Evolutionary conservation across 371 early-diverging fungal species (phyloP).

Genomic region (Apophysomyces variabilis): DNA sequence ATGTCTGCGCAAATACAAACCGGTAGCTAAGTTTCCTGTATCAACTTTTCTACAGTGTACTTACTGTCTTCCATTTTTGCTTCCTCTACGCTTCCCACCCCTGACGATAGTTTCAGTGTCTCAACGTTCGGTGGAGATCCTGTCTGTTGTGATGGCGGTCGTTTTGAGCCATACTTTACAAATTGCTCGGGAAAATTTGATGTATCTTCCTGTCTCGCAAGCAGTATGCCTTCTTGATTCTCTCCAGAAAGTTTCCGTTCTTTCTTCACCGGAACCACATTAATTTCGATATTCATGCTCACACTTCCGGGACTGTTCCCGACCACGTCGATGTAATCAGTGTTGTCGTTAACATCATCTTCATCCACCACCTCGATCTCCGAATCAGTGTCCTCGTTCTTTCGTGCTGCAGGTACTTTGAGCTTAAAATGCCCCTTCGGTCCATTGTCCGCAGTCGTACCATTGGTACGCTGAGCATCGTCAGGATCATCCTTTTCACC

Average conservation of each 20-base stretch:
- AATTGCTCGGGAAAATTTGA: not conserved
- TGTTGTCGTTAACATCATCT: not conserved
- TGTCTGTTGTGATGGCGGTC: not conserved
- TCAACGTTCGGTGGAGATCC: not conserved
- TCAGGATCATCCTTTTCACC: slow-evolving; percentile 10
- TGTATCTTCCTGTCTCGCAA: not conserved
- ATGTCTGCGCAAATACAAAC: not conserved
- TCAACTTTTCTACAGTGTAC: not conserved
- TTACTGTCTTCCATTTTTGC: not conserved
- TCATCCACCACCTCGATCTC: slow-evolving; percentile 8
- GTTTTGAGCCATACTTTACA: slow-evolving; percentile 2
- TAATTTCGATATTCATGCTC: slow-evolving; percentile 1
- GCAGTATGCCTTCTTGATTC: not conserved
- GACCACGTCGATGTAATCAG: slow-evolving; percentile 4
- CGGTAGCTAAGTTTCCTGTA: not conserved
- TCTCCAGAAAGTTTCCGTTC: not conserved
- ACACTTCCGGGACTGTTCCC: not conserved
- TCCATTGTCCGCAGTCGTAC: not conserved
- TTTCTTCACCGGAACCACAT: not conserved
- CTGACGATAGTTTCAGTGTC: not conserved
- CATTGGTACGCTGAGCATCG: not conserved
- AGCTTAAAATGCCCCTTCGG: not conserved
- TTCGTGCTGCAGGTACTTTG: not conserved
- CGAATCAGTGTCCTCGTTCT: slow-evolving; percentile 3
- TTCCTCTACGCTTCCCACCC: not conserved